A percentile compares a stretch with the other conserved stretches of the same genome.
Evolutionary conservation across 2,329 filamentous ascomycete genomes (phyloP).

Genomic region (Fusarium redolens): DNA sequence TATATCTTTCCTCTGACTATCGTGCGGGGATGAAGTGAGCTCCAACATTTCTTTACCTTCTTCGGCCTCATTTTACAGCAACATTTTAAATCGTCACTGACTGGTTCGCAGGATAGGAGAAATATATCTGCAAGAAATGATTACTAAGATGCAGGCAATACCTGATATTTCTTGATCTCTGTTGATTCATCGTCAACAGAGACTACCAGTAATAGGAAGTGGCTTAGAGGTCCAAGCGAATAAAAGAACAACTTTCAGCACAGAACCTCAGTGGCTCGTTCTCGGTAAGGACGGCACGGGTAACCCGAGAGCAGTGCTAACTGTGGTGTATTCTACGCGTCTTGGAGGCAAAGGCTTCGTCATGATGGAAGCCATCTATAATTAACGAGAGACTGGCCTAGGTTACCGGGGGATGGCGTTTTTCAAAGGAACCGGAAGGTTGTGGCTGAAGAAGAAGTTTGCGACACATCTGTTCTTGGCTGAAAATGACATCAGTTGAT

Average conservation of each 20-base stretch:
- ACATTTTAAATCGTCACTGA: not conserved
- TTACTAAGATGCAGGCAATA: not conserved
- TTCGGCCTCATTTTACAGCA: not conserved
- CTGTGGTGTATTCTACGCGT: not conserved
- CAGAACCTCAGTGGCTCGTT: not conserved
- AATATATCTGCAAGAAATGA: not conserved
- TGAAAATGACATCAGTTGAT: constrained; percentile 12
- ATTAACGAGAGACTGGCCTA: not conserved
- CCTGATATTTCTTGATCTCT: not conserved
- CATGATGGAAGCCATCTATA: not conserved
- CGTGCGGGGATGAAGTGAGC: no score
- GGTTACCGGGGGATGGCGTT: not conserved
- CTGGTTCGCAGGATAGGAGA: not conserved
- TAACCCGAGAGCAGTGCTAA: not conserved
- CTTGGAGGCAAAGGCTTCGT: not conserved
- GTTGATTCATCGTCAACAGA: not conserved
- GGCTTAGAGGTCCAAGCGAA: not conserved
- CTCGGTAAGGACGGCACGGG: constrained; percentile 2
- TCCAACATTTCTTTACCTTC: not conserved
- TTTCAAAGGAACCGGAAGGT: not conserved
- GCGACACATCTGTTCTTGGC: not conserved
- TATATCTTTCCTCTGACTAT: no score
- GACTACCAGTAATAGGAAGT: not conserved
- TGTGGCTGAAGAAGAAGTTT: constrained; percentile 4
- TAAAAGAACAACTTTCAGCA: not conserved